Percentiles rank a stretch among this genome's conserved stretches.
Evolutionary conservation across 768 basidiomycete genomes (phyloP).

Genomic region (Rhodotorula taiwanensis): DNA sequence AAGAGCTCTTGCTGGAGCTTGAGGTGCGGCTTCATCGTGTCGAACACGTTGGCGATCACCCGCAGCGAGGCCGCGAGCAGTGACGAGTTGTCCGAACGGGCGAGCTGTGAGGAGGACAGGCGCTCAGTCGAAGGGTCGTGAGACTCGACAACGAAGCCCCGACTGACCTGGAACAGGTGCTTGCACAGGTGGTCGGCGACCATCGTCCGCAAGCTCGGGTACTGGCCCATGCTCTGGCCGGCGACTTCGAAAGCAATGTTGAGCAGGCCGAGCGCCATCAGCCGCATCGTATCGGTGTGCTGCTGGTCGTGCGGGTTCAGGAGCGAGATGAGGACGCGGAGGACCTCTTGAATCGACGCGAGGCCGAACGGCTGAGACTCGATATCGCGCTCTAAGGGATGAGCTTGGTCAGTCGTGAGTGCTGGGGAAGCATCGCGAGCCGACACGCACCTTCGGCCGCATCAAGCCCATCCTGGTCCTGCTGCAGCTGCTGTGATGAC

Average conservation of each 20-base stretch:
- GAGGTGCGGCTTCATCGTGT: slow-evolving; percentile 73
- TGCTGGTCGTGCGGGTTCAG: slow-evolving; percentile 89
- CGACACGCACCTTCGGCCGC: slow-evolving; percentile 33
- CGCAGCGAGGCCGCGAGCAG: slow-evolving; percentile 76
- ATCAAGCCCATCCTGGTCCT: slow-evolving; percentile 47
- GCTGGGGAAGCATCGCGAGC: not conserved
- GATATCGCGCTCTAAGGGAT: not conserved
- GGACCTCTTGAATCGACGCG: slow-evolving; percentile 82
- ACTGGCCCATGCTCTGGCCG: slow-evolving; percentile 65
- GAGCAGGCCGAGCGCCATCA: slow-evolving; percentile 77
- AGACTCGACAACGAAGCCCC: not conserved
- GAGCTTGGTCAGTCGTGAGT: slow-evolving; percentile 6
- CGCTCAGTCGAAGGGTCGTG: not conserved
- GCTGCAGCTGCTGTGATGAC: not conserved
- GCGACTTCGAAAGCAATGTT: slow-evolving; percentile 81
- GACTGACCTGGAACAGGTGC: slow-evolving; percentile 73
- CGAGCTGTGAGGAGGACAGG: slow-evolving; percentile 51
- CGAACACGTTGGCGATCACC: slow-evolving; percentile 77
- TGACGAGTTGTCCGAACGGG: slow-evolving; percentile 74
- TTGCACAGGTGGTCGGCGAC: slow-evolving; percentile 87
- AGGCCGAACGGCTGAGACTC: slow-evolving; percentile 62
- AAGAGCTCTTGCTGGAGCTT: slow-evolving; percentile 95
- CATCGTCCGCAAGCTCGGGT: slow-evolving; percentile 67
- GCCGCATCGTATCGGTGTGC: slow-evolving; percentile 90
- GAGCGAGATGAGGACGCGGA: slow-evolving; percentile 89